Evolutionary conservation across 768 basidiomycete species (phyloP).

Genomic region (Tulasnella sp.): DNA sequence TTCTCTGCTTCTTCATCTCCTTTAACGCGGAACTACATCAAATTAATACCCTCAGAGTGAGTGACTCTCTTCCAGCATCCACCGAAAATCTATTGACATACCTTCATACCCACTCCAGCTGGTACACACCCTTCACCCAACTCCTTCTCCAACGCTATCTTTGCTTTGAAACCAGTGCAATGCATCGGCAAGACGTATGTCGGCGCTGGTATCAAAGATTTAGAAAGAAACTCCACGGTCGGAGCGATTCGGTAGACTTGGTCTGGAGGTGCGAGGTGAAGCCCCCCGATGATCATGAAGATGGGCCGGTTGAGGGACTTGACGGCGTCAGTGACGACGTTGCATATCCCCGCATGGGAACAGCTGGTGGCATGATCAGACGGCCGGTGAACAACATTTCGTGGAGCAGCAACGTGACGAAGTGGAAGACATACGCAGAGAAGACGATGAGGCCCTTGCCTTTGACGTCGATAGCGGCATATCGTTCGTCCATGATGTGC

Average conservation of each 20-base stretch:
- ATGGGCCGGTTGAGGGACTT: slow-evolving; percentile 55
- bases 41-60: neutral
- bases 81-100: neutral
- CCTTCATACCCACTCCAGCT: slow-evolving; percentile 55
- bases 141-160: slow-evolving; percentile 58
- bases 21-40: neutral
- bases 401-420: neutral
- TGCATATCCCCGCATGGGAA: slow-evolving; percentile 78
- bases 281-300: slow-evolving; percentile 74
- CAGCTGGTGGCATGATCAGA: slow-evolving; percentile 31
- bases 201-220: slow-evolving; percentile 53
- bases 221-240: slow-evolving; percentile 63
- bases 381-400: neutral
- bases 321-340: slow-evolving; percentile 67
- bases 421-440: slow-evolving; percentile 54
- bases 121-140: slow-evolving; percentile 66
- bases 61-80: neutral
- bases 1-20: neutral
- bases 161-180: slow-evolving; percentile 71
- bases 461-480: slow-evolving; percentile 64
- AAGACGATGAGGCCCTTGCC: slow-evolving; percentile 78
- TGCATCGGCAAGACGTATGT: slow-evolving; percentile 76
- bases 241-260: slow-evolving; percentile 52
- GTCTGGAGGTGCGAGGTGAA: slow-evolving; percentile 74
- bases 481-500: slow-evolving; percentile 80